Evolutionary conservation across 108 stramenopile genomes (phyloP).

Genomic region (Skeletonema grethae): DNA sequence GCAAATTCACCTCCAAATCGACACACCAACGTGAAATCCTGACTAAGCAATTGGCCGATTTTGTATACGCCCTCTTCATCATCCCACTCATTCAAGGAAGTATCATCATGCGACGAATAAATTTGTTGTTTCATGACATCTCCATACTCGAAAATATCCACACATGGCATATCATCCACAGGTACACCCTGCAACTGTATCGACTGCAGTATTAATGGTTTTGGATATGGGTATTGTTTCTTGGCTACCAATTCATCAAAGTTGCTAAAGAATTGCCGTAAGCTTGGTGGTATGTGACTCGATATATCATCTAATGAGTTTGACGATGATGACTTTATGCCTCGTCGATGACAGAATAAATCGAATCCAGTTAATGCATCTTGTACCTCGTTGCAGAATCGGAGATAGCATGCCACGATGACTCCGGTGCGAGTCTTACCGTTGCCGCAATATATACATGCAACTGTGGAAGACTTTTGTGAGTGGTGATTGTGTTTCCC

Average conservation of each 20-base stretch:
- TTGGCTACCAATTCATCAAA: slow-evolving; percentile 65
- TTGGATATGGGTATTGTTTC: slow-evolving; percentile 62
- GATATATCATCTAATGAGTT: slow-evolving; percentile 28
- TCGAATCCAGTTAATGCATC: slow-evolving; percentile 70
- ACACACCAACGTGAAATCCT: slow-evolving; percentile 88
- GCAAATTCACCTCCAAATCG: slow-evolving; percentile 85
- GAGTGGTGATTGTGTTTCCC: neutral
- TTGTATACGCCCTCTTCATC: slow-evolving; percentile 75
- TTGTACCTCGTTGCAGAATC: slow-evolving; percentile 56
- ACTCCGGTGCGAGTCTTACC: slow-evolving; percentile 92
- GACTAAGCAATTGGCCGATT: slow-evolving; percentile 59
- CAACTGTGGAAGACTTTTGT: slow-evolving; percentile 37
- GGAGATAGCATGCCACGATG: slow-evolving; percentile 83
- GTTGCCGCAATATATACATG: slow-evolving; percentile 78
- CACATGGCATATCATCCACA: slow-evolving; percentile 86
- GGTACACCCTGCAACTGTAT: slow-evolving; percentile 88
- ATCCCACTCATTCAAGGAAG: slow-evolving; percentile 54
- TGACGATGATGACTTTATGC: slow-evolving; percentile 31
- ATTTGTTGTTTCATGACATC: slow-evolving; percentile 43
- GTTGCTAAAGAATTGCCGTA: slow-evolving; percentile 78
- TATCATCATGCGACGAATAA: slow-evolving; percentile 47
- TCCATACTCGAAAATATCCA: slow-evolving; percentile 85
- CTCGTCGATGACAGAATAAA: slow-evolving; percentile 53
- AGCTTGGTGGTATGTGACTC: slow-evolving; percentile 69
- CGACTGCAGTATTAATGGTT: slow-evolving; percentile 67